phyloP scores from a whole-genome alignment of 805 yeast species.

The Torulaspora microellipsoides region DNA sequence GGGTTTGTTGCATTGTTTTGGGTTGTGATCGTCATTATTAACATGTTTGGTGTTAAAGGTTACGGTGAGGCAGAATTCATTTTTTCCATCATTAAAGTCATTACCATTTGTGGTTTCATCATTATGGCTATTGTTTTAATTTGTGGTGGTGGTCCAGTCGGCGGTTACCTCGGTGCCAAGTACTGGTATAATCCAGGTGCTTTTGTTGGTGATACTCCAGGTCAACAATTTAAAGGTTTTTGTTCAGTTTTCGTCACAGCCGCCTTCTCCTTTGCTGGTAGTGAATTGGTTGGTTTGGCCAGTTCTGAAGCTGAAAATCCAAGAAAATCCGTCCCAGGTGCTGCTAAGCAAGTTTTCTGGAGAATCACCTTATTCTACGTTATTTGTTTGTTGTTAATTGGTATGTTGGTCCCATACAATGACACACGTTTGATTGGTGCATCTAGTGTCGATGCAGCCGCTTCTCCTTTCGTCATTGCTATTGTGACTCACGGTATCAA shows the following conservation, averaged over 20 bases:
- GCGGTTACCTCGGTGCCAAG: constrained; percentile 42
- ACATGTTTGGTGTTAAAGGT: constrained; percentile 50
- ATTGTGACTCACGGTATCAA: constrained; percentile 56
- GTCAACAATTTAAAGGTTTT: constrained; percentile 46
- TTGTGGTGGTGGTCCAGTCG: constrained; percentile 43
- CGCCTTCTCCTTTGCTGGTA: constrained; percentile 51
- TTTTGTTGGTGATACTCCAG: constrained; percentile 43
- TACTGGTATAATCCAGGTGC: constrained; percentile 58
- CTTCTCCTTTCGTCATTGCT: constrained; percentile 78
- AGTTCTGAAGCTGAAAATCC: constrained; percentile 48
- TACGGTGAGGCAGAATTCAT: constrained; percentile 53
- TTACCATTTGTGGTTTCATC: constrained; percentile 49
- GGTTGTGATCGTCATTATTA: constrained; percentile 44
- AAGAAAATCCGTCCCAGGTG: constrained; percentile 45
- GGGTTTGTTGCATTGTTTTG: constrained; percentile 49
- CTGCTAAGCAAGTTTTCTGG: constrained; percentile 55
- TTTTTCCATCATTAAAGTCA: constrained; percentile 45
- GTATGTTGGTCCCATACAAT: constrained; percentile 44
- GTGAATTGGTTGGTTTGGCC: constrained; percentile 50
- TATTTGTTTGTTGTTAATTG: constrained; percentile 42
- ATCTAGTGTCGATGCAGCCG: constrained; percentile 52
- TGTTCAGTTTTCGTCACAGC: constrained; percentile 53
- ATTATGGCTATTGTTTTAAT: constrained; percentile 48
- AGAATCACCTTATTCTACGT: constrained; percentile 47
- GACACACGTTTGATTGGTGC: constrained; percentile 44